Evolutionary conservation across 768 basidiomycete genomes (phyloP).

Genomic region (Dictyophora rubrovolvata): DNA sequence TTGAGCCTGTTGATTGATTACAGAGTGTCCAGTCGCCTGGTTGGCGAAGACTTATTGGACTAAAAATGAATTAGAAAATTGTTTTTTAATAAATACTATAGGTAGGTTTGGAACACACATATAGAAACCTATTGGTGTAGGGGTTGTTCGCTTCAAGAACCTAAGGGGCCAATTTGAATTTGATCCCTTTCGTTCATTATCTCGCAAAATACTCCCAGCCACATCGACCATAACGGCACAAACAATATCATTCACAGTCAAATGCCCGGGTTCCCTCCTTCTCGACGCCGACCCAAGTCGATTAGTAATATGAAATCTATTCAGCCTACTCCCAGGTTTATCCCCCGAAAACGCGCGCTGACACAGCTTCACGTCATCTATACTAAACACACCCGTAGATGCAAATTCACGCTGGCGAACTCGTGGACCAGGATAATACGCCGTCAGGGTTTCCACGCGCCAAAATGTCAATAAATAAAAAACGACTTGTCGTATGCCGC

Average conservation of each 20-base stretch:
- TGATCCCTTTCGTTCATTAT: neutral
- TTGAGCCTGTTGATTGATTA: neutral
- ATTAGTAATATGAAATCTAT: neutral
- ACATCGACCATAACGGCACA: conserved; percentile 3
- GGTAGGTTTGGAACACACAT: neutral
- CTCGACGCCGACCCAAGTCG: too few relatives aligned
- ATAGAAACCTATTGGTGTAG: neutral
- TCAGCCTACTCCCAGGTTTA: neutral
- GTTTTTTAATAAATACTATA: neutral
- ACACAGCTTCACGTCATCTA: conserved; percentile 2
- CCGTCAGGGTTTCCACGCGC: neutral
- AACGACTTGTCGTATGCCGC: neutral
- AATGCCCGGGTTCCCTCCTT: neutral
- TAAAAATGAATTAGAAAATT: neutral
- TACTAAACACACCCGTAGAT: neutral
- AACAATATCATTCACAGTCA: conserved; percentile 1
- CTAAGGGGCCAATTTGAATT: neutral
- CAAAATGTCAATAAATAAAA: neutral
- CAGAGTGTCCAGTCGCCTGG: neutral
- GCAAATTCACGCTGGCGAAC: neutral
- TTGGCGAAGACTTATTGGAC: neutral
- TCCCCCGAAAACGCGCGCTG: conserved; percentile 1
- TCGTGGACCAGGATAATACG: neutral
- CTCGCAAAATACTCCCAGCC: neutral
- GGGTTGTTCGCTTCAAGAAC: neutral